Percentiles rank a stretch among this genome's conserved stretches.
phyloP scores from a whole-genome alignment of 2,329 filamentous ascomycete species.

The Clarireedia paspali region DNA sequence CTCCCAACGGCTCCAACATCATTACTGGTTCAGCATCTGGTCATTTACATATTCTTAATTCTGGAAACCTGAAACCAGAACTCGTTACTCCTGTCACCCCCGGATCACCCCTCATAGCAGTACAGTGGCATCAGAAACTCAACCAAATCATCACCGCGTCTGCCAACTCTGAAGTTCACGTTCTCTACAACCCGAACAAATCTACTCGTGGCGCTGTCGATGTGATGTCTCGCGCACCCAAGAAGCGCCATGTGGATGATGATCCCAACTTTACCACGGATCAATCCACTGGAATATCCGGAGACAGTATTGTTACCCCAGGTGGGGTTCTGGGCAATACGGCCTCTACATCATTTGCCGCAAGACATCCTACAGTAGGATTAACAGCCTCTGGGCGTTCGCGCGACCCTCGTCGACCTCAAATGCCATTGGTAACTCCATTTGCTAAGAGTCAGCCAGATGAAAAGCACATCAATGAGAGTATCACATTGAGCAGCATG shows the following conservation, averaged over 20 bases:
- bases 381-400: constrained; percentile 71
- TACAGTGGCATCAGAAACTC: constrained; percentile 87
- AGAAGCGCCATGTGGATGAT: constrained; percentile 92
- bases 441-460: constrained; percentile 89
- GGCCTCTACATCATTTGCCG: constrained; percentile 39
- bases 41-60: constrained; percentile 86
- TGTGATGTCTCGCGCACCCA: constrained; percentile 88
- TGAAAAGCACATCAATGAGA: constrained; percentile 78
- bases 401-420: constrained; percentile 74
- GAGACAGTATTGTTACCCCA: constrained; percentile 69
- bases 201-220: constrained; percentile 76
- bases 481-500: constrained; percentile 86
- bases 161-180: constrained; percentile 79
- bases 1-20: constrained; percentile 74
- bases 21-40: constrained; percentile 83
- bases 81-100: constrained; percentile 84
- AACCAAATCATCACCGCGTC: constrained; percentile 96
- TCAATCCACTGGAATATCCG: constrained; percentile 70
- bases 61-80: constrained; percentile 79
- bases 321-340: constrained; percentile 51
- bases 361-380: constrained; percentile 61
- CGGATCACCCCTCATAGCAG: constrained; percentile 71
- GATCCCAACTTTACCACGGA: constrained; percentile 83
- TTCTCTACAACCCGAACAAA: constrained; percentile 82
- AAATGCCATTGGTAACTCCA: constrained; percentile 76